Conservation (phyloP, 2,329 filamentous ascomycete genomes). For the Trichoderma citrinoviride region DNA sequence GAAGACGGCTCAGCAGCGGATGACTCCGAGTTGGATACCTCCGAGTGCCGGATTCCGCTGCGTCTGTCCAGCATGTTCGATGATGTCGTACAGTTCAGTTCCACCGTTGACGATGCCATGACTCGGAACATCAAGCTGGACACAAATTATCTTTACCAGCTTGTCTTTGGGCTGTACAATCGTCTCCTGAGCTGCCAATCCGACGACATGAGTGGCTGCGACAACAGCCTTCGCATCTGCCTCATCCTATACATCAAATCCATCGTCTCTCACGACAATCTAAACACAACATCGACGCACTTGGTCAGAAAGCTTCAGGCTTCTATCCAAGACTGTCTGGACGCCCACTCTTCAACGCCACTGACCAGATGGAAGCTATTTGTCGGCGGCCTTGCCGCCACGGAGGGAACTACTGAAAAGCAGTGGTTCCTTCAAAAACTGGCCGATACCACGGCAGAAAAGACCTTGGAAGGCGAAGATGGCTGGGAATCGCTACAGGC, state of each 20-base stretch:
- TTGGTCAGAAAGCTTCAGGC: constrained; percentile 1
- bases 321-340: background rate
- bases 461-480: background rate
- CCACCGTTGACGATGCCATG: constrained; percentile 4
- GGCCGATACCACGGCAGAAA: background rate
- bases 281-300: background rate
- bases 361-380: constrained; percentile 3
- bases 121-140: constrained; percentile 3
- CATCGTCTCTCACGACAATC: background rate
- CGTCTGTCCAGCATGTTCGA: background rate
- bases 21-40: background rate
- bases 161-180: constrained; percentile 9
- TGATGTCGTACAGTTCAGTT: background rate
- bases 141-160: background rate
- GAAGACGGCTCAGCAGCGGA: background rate
- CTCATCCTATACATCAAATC: constrained; percentile 14
- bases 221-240: background rate
- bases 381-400: background rate
- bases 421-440: background rate
- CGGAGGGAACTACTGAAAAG: background rate
- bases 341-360: background rate
- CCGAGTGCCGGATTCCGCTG: background rate
- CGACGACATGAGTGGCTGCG: background rate
- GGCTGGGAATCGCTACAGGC: background rate
- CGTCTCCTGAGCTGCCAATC: constrained; percentile 8